Evolutionary conservation across 345 rosid genomes (phyloP), one percentile per base, ranked within the genome.

Genomic region (Camelina laxa): DNA sequence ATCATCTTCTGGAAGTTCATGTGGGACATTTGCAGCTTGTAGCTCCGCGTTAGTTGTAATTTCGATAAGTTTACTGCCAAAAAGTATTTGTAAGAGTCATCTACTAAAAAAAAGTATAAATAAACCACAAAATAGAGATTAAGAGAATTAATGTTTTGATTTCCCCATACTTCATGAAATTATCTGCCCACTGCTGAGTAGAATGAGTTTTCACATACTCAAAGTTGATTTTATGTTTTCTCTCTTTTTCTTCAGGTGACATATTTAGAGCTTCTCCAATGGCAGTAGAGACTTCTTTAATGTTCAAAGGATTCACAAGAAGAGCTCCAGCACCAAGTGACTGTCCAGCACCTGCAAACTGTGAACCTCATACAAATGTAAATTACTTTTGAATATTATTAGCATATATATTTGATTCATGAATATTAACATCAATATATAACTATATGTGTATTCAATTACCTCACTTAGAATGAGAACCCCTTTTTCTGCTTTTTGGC

Each of bases 291-390:
- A 95, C 97, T 84, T 95, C 97, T 67, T 90, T 92, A 51, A 92
- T 87, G 83, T 95, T 92, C 99, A 97, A 95, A 60, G 99, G 99
- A 75, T 92, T 95, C 82, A 95, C 97, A 41, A 95, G 86, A 67
- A 95, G 84, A 54, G 99, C 97, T 65, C 99, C 99, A 76, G 97
- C 99, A 67, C 99, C 99, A 58, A 95, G 84, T 42, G 97, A 92
- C 75, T 95, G 99, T 58, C 97, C 96, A 39, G 99, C 99, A 70
- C 99, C 99, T 35, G 99, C 97, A 84, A 92, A 95, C 99, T 95
- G 74, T 51, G 80, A 78, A 64, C 48, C 60, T 65, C 72, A 73
- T 61, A 50, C 73, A 69, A 60, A 41, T 13, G 2, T 14, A 60
- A 12, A 3, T 48, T 39, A 27, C 16, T 67, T 10, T 21, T 44